These are phyloP conservation scores for Pythium rhizo-oryzae DNA, from an alignment of 352 stramenopile genomes.

Conservation along the genomic window DNA sequence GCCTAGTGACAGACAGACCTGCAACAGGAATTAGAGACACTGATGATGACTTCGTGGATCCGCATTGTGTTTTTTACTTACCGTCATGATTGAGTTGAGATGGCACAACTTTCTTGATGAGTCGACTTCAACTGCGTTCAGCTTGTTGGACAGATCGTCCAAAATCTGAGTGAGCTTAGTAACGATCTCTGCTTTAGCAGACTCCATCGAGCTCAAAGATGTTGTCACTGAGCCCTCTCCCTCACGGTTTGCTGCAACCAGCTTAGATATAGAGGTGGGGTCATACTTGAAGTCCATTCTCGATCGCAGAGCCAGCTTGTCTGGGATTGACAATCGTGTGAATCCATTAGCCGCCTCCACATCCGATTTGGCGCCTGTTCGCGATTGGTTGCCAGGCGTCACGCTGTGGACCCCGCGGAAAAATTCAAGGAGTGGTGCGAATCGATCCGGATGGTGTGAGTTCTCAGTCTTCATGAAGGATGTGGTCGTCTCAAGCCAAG, in stretches of 20 bases:
- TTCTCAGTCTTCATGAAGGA: neutral
- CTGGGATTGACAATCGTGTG: slow-evolving; percentile 5
- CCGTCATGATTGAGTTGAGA: slow-evolving; percentile 25
- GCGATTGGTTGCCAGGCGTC: neutral
- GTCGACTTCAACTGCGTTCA: slow-evolving; percentile 35
- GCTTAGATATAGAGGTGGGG: neutral
- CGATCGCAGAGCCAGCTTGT: slow-evolving; percentile 1
- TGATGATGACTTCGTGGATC: slow-evolving; percentile 4
- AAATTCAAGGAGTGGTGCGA: slow-evolving; percentile 20
- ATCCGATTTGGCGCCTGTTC: slow-evolving; percentile 1
- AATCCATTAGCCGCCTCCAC: slow-evolving; percentile 11
- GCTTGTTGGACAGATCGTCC: slow-evolving; percentile 38
- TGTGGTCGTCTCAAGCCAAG: slow-evolving; percentile 9
- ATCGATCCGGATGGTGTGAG: slow-evolving; percentile 18
- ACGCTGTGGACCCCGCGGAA: neutral
- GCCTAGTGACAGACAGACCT: slow-evolving; percentile 26
- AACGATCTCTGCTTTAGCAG: slow-evolving; percentile 6
- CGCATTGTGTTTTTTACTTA: slow-evolving; percentile 46
- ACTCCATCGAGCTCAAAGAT: slow-evolving; percentile 1
- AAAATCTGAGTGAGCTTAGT: slow-evolving; percentile 42
- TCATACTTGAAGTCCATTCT: neutral
- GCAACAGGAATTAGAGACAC: neutral
- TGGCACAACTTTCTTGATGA: slow-evolving; percentile 24
- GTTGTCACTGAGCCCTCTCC: neutral
- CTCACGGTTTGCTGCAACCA: neutral